Evolutionary conservation across 2,329 filamentous ascomycete genomes (phyloP).

Genomic region (Nannizziopsis barbatae): DNA sequence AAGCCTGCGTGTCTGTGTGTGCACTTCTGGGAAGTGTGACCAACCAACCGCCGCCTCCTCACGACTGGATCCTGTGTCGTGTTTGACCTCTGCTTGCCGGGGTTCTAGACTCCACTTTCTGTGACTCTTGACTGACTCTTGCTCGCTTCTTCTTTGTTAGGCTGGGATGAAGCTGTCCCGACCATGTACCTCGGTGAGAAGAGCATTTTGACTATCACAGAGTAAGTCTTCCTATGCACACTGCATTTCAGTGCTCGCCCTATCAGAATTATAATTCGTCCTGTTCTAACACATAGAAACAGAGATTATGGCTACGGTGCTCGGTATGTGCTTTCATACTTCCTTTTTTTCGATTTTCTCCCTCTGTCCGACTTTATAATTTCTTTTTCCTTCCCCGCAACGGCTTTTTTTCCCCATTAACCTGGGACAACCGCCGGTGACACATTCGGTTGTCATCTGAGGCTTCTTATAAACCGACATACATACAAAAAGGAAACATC

Average conservation of each 20-base stretch:
- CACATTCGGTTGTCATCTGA: not conserved
- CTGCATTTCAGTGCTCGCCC: not conserved
- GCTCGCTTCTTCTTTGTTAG: constrained; percentile 33
- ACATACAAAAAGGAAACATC: not conserved
- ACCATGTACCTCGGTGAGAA: constrained; percentile 88
- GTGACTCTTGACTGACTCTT: not conserved
- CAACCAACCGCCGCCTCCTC: not conserved
- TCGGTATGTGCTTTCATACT: constrained; percentile 24
- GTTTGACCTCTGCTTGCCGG: too few species aligned
- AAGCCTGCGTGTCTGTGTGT: not conserved
- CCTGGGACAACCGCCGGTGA: not conserved
- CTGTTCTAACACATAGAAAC: not conserved
- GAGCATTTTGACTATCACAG: constrained; percentile 68
- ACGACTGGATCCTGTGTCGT: too few species aligned
- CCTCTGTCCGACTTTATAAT: too few species aligned
- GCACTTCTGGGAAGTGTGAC: too few species aligned
- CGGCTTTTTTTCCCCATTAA: not conserved
- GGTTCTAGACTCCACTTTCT: not conserved
- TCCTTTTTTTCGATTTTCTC: not conserved
- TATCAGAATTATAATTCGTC: not conserved
- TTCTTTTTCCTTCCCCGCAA: not conserved
- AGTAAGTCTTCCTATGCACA: constrained; percentile 40
- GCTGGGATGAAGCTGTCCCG: constrained; percentile 74
- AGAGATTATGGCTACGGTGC: constrained; percentile 34
- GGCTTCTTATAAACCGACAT: not conserved